Percentiles rank a stretch among this genome's conserved stretches.
Conservation (phyloP, 805 yeast species). For the Metschnikowia noctiluminum region DNA sequence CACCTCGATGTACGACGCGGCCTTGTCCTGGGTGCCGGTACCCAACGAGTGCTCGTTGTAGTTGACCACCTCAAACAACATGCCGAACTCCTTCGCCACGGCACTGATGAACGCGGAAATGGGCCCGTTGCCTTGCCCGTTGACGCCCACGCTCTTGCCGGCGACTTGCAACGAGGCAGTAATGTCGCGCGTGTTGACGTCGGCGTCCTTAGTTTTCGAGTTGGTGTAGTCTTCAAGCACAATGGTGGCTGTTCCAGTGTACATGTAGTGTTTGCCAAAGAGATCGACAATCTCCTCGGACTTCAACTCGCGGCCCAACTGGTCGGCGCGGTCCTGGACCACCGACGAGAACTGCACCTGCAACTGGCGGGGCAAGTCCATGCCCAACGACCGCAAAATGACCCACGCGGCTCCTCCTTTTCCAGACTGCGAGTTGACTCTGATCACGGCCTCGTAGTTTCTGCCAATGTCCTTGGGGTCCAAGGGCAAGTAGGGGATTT, state of each 20-base stretch:
- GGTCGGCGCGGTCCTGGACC: constrained; percentile 65
- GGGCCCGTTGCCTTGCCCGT: constrained; percentile 76
- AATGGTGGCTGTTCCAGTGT: constrained; percentile 16
- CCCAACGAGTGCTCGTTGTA: constrained; percentile 75
- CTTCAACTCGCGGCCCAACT: constrained; percentile 65
- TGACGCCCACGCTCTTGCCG: constrained; percentile 30
- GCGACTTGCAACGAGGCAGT: constrained; percentile 19
- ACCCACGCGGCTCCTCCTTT: constrained; percentile 89
- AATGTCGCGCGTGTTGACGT: constrained; percentile 22
- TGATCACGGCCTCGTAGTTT: constrained; percentile 75
- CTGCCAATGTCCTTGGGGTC: constrained; percentile 82
- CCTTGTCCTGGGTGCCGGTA: constrained; percentile 65
- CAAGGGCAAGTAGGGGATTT: constrained; percentile 72
- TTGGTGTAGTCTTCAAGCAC: constrained; percentile 25
- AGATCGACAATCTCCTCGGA: constrained; percentile 59
- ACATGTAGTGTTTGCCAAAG: constrained; percentile 54
- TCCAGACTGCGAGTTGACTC: constrained; percentile 86
- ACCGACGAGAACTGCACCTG: constrained; percentile 65
- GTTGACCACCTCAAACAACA: constrained; percentile 57
- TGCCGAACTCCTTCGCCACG: constrained; percentile 48
- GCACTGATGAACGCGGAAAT: constrained; percentile 72
- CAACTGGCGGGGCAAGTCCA: constrained; percentile 69
- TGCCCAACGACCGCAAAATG: constrained; percentile 62
- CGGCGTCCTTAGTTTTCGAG: constrained; percentile 19
- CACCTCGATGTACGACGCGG: constrained; percentile 71